These are phyloP conservation scores for Hymenoscyphus scutula DNA, from an alignment of 2,329 filamentous ascomycete genomes.

Conservation along the genomic window DNA sequence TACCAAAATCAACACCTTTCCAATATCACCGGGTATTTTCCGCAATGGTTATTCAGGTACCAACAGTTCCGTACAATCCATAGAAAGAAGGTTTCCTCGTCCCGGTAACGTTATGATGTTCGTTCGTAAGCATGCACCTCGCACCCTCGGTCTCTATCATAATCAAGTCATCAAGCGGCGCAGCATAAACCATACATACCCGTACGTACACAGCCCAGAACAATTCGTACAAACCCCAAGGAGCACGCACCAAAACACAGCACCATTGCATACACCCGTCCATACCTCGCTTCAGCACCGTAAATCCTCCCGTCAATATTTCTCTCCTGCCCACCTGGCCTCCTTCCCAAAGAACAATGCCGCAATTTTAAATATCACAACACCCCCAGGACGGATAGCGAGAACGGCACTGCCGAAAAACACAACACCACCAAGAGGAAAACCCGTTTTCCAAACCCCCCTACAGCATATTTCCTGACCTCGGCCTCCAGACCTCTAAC, in stretches of 20 bases:
- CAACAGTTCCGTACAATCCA: not conserved
- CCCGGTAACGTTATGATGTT: not conserved
- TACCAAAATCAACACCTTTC: not conserved
- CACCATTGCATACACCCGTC: too few species aligned
- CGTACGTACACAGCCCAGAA: too few species aligned
- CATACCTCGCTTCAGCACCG: too few species aligned
- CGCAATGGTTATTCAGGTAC: not conserved
- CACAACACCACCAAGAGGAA: not conserved
- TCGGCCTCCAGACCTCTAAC: not conserved
- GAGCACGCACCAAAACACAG: too few species aligned
- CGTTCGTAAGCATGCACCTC: not conserved
- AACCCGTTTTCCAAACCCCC: not conserved
- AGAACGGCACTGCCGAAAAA: not conserved
- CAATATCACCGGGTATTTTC: not conserved
- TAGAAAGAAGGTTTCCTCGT: not conserved
- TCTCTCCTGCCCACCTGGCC: not conserved
- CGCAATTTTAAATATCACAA: not conserved
- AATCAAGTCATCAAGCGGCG: too few species aligned
- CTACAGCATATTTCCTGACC: too few species aligned
- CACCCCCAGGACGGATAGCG: not conserved
- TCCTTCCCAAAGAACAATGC: not conserved
- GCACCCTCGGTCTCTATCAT: too few species aligned
- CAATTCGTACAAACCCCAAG: too few species aligned
- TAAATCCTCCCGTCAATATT: not conserved
- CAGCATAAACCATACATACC: too few species aligned